Evolutionary conservation across 139 green algal species (phyloP), one percentile per base, ranked within the genome.

Genomic region (Chlamydomonas sp.): DNA sequence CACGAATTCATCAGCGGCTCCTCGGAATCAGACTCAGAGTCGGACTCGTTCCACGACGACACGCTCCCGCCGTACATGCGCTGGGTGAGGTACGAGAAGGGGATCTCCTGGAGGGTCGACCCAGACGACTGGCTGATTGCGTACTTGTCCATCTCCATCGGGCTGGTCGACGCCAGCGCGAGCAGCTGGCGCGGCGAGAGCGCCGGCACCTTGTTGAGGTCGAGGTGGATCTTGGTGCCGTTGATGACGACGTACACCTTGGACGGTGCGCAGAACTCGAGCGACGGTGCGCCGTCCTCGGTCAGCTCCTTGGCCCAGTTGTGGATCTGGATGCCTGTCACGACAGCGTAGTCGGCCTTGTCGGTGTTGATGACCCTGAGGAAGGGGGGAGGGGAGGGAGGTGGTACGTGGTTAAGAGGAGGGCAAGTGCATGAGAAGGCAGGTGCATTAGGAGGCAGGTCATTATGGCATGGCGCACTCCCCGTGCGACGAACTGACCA

Each of bases 261-360:
- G 74, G 61, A 69, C 35, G 81, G 79, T 76, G 22, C 73, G 71
- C 92, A 81, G 68, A 89, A 93, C 84, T 95, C 89, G 34, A 95
- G 67, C 35, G 65, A 75, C n/a, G 73, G 69, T 3, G 48, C 20
- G 38, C 5, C n/a, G 50, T 59, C 49, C 1, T 50, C 68, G 57
- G 72, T 71, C 54, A 88, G 82, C 34, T 86, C 63, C 5, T 73
- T 63, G 36, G 76, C 74, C 84, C 85, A 92, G 78, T 87, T 88
- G 81, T 97, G 91, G 78, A 97, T 72, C 72, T 97, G 90, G 31
- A 96, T 79, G 60, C 91, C 91, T 1, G 86, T 87, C 43, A 90
- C 82, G 22, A 95, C 83, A 6, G 91, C 91, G 65, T 94, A 96
- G 82, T 97, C 88, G 30, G 89, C 87, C 65, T 88, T 88, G 35